A percentile compares a stretch with the other conserved stretches of the same genome.
Conservation (phyloP, 2,329 filamentous ascomycete genomes). For the Tolypocladium tropicale region DNA sequence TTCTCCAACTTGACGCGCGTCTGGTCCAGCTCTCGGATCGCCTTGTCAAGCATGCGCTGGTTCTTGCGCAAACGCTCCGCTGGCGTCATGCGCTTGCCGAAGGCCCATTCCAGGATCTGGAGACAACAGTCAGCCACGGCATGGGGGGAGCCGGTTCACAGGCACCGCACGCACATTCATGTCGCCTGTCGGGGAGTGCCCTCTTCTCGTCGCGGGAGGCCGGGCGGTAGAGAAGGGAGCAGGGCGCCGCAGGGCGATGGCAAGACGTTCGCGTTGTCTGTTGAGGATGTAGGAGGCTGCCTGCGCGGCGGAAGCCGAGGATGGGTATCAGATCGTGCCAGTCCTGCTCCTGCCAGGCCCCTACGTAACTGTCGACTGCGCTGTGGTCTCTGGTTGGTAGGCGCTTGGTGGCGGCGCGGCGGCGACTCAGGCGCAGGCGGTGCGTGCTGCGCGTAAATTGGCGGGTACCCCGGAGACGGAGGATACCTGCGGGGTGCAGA, state of each 20-base stretch:
- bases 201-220: background rate
- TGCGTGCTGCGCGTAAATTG: background rate
- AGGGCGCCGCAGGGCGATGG: background rate
- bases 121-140: conserved; percentile 9
- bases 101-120: conserved; percentile 96
- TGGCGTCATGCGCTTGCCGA: conserved; percentile 98
- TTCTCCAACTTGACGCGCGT: conserved; percentile 94
- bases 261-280: background rate
- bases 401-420: no score
- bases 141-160: conserved; percentile 2
- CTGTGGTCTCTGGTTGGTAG: background rate
- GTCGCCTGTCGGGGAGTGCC: conserved; percentile 9
- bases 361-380: background rate
- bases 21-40: conserved; percentile 89
- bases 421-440: background rate
- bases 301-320: background rate
- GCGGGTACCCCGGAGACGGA: conserved; percentile 1
- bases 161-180: conserved; percentile 44
- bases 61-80: conserved; percentile 87
- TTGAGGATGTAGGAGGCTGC: background rate
- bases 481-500: conserved; percentile 9
- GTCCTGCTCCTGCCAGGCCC: background rate
- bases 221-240: background rate
- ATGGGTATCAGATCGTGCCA: background rate
- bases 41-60: conserved; percentile 93